Evolutionary conservation across 179 eudicot species (phyloP).

Genomic region (Actinidia chinensis): DNA sequence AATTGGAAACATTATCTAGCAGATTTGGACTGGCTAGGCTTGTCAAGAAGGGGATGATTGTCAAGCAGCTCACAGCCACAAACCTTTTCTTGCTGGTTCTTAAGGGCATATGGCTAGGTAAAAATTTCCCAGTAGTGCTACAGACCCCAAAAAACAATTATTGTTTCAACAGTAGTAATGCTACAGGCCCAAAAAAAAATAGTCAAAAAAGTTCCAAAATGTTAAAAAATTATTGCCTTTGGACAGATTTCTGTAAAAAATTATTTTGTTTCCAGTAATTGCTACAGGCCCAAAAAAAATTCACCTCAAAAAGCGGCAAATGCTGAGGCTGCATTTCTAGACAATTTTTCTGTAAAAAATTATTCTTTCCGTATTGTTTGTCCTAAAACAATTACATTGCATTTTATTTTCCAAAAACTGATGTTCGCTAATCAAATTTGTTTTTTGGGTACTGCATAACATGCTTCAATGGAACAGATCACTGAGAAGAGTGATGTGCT

Average conservation of each 20-base stretch:
- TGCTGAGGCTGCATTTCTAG: too few relatives aligned
- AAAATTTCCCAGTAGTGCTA: too few relatives aligned
- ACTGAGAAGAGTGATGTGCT: constrained; percentile 91
- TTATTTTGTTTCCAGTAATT: too few relatives aligned
- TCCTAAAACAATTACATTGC: background rate
- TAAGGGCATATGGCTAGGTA: constrained; percentile 98
- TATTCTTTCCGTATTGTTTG: background rate
- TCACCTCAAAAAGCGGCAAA: background rate
- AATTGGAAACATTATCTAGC: constrained; percentile 78
- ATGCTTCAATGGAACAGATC: constrained; percentile 64
- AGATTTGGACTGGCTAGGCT: constrained; percentile 82
- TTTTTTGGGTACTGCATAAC: constrained; percentile 43
- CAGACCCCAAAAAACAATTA: too few relatives aligned
- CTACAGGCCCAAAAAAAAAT: too few relatives aligned
- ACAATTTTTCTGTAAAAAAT: background rate
- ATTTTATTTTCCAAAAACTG: background rate
- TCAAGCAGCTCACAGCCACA: constrained; percentile 47
- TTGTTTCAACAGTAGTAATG: too few relatives aligned
- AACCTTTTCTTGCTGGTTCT: constrained; percentile 81
- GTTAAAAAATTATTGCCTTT: too few relatives aligned
- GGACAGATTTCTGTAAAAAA: too few relatives aligned
- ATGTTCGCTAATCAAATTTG: background rate
- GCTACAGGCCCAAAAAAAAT: background rate
- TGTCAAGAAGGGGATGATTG: constrained; percentile 34
- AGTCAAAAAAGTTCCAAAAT: too few relatives aligned